Evolutionary conservation across 371 early-diverging fungal genomes (phyloP), one percentile per base, ranked within the genome.

Genomic region (Rhizopus arrhizus): DNA sequence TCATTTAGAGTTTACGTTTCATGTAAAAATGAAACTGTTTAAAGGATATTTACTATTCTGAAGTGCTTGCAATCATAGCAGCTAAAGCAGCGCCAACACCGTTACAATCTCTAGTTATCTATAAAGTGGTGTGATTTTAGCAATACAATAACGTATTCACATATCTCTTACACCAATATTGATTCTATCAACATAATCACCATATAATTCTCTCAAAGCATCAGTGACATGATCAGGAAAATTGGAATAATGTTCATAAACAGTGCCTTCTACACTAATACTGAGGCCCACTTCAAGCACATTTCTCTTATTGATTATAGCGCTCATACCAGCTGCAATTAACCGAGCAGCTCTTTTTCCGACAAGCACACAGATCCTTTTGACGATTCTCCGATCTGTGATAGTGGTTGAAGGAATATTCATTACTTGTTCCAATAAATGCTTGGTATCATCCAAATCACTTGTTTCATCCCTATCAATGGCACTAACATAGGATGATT

Each of bases 301-400:
- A 6, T 82, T 72, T 51, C 83, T 84, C 46, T 72, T 72, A 42
- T 81, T 81, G 41, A 95, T 82, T 35, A 97, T 83, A n/a, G 90
- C 93, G n/a, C 91, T 87, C 65, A 96, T 80, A 31, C 89, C 94
- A 34, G 91, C 89, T 13, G 95, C 95, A 55, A 88, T 74, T 40
- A 98, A 78, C 35, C 95, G 85, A 31, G 95, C 97, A 11, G 97
- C 89, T 38, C 97, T 90, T 43, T 73, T 82, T 36, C 92, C 95
- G 6, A 98, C 88, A 53, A 91, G 67, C 52, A 89, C 81, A 65
- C 94, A 91, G 5, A 97, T 83, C 60, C 72, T 72, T 69, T 89
- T 85, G 61, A 94, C 90, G 51, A 91, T 80, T 60, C 85, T 83
- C 28, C 96, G 88, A 74, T 96, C 97, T 2, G 73, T 60, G 34